These are phyloP conservation scores for Hordeum marinum DNA, from an alignment of 176 grass and related monocot species.

Conservation along the genomic window DNA sequence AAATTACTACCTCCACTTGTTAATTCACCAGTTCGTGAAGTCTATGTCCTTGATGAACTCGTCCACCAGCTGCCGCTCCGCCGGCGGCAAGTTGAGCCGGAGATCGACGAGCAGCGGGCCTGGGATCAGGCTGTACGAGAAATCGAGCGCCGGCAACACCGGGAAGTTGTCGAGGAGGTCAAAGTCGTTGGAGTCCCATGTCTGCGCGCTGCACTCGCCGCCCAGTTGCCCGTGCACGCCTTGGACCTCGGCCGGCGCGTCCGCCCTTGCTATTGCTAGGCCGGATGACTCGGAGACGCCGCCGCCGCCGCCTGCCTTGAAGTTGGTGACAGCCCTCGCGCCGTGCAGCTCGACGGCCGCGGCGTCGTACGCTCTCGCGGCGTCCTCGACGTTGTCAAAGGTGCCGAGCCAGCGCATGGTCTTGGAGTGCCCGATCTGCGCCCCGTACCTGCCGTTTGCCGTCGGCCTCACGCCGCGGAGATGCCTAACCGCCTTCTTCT, in stretches of 20 bases:
- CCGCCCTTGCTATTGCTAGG: background rate
- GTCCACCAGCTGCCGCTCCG: background rate
- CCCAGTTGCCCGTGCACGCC: background rate
- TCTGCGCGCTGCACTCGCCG: background rate
- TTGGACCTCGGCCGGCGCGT: background rate
- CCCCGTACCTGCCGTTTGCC: background rate
- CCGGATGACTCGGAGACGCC: background rate
- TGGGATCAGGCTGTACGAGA: background rate
- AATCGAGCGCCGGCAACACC: background rate
- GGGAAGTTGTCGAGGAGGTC: background rate
- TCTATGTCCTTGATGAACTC: background rate
- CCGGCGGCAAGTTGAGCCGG: background rate
- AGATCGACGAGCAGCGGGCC: background rate
- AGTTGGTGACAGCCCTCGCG: background rate
- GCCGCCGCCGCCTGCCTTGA: background rate
- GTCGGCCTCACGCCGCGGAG: background rate
- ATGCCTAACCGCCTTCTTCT: background rate
- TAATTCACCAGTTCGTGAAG: background rate
- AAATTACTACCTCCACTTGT: background rate
- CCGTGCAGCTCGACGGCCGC: background rate
- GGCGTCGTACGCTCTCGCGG: slow-evolving; percentile 53
- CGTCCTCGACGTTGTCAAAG: slow-evolving; percentile 69
- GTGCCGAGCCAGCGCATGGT: slow-evolving; percentile 51
- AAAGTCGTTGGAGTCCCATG: background rate
- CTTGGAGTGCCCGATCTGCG: background rate